phyloP scores from a whole-genome alignment of 176 grass and related monocot genomes.

The Zea luxurians region DNA sequence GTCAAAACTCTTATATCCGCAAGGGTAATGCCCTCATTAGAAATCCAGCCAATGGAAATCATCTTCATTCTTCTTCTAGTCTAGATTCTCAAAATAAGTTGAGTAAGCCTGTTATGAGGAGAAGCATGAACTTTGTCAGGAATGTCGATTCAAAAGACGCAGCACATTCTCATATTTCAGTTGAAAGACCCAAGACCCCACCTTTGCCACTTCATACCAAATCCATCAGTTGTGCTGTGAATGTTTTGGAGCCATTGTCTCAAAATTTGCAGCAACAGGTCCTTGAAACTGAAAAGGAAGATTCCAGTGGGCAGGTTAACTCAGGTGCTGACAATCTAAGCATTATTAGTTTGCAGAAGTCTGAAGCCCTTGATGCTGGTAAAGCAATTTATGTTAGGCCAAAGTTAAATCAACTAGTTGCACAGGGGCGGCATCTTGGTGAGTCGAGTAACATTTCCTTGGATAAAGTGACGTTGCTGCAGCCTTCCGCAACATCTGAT shows the following conservation, averaged over 20 bases:
- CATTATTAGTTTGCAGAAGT: slow-evolving; percentile 25
- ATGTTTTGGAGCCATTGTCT: slow-evolving; percentile 36
- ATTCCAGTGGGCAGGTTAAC: slow-evolving; percentile 15
- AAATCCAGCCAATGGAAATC: slow-evolving; percentile 58
- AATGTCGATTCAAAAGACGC: slow-evolving; percentile 48
- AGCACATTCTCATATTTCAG: slow-evolving; percentile 45
- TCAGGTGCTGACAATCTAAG: slow-evolving; percentile 36
- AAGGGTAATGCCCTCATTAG: slow-evolving; percentile 96
- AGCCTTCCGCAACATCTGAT: slow-evolving; percentile 53
- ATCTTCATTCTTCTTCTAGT: slow-evolving; percentile 39
- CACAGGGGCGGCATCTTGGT: slow-evolving; percentile 52
- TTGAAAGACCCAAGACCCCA: slow-evolving; percentile 80
- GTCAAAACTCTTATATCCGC: slow-evolving; percentile 80
- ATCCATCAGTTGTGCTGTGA: slow-evolving; percentile 32
- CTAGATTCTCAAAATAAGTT: slow-evolving; percentile 45
- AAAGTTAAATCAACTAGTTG: slow-evolving; percentile 63
- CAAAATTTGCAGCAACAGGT: slow-evolving; percentile 41
- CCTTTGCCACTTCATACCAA: slow-evolving; percentile 64
- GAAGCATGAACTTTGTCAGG: slow-evolving; percentile 60
- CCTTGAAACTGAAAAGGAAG: slow-evolving; percentile 46
- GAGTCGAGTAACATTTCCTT: slow-evolving; percentile 41
- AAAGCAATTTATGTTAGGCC: slow-evolving; percentile 63
- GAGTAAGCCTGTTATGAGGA: slow-evolving; percentile 45
- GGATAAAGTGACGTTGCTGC: slow-evolving; percentile 44
- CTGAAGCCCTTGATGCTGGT: slow-evolving; percentile 44